phyloP scores from a whole-genome alignment of 805 yeast species.

The Wickerhamomyces silvicola region DNA sequence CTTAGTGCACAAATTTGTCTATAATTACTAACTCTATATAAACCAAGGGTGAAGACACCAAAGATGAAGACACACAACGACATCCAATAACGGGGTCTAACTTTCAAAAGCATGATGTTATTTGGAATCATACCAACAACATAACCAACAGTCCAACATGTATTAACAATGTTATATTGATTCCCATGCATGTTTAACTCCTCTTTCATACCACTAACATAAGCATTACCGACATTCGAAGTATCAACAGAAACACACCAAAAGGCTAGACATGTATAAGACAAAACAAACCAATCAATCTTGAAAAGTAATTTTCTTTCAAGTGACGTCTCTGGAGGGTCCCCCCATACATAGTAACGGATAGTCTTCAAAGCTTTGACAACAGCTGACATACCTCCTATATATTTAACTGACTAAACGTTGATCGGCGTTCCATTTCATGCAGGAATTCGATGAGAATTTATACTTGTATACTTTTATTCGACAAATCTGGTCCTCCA shows the following conservation, averaged over 20 bases:
- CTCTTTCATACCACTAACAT: conserved; percentile 63
- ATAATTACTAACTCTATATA: conserved; percentile 41
- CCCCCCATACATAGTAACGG: too few relatives aligned
- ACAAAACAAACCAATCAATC: conserved; percentile 21
- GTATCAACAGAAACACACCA: conserved; percentile 52
- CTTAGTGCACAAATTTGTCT: conserved; percentile 49
- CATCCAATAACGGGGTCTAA: conserved; percentile 53
- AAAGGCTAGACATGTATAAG: conserved; percentile 16
- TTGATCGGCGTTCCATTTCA: too few relatives aligned
- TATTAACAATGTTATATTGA: conserved; percentile 45
- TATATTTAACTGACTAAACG: too few relatives aligned
- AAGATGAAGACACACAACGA: conserved; percentile 48
- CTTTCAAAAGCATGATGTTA: conserved; percentile 42
- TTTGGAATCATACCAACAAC: conserved; percentile 58
- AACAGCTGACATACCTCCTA: too few relatives aligned
- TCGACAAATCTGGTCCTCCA: too few relatives aligned
- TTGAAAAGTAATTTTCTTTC: conserved; percentile 18
- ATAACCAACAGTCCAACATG: conserved; percentile 56
- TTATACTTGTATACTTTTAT: too few relatives aligned
- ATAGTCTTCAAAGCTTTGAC: too few relatives aligned
- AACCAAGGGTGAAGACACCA: conserved; percentile 48
- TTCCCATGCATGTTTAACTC: conserved; percentile 42
- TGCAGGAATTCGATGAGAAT: too few relatives aligned
- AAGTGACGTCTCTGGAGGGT: conserved; percentile 16
- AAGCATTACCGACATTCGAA: conserved; percentile 50